Evolutionary conservation across 2,329 filamentous ascomycete species (phyloP), one percentile per base, ranked within the genome.

Genomic region (Colletotrichum lupini): DNA sequence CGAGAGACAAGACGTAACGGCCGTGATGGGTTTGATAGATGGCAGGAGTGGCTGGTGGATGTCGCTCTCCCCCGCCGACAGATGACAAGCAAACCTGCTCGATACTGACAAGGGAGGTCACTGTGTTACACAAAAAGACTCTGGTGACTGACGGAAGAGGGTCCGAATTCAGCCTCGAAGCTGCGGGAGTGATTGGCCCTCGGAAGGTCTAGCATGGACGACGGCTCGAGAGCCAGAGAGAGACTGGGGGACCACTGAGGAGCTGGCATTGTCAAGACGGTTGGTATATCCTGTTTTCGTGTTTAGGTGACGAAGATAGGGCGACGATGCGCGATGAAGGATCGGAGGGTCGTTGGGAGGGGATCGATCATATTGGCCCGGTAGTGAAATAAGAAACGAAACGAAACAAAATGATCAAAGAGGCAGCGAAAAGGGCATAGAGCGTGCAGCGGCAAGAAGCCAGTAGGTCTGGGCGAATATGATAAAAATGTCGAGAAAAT

Each of bases 401-500:
- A 72, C 65, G 59, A 72, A 72, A 72, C 65, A 65, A 46, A 46
- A 32, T 60, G 59, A 60, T 59, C 57, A 52, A 35, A 64, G 59
- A 49, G 37, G 37, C 37, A 49, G 49, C 32, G 58, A 55, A 49
- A 35, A 63, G 35, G 59, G 59, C 65, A 61, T 61, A 14, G n/a
- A 57, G 49, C 46, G 69, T 59, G 69, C 64, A 63, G 52, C 64
- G 64, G 69, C 68, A 52, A 62, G 37, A 65, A 72, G 37, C 69
- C 69, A 53, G 69, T 37, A 68, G 58, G 69, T 72, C 64, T 62
- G 53, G 64, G 69, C 57, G 30, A 58, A 68, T 68, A 58, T 67
- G 68, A 62, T 52, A 72, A 46, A 58, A 57, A 37, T 22, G 67
- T 24, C 57, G 22, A 52, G 42, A 61, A 71, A 62, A 49, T 49